A percentile compares a stretch with the other conserved stretches of the same genome.
phyloP scores from a whole-genome alignment of 345 rosid genomes.

The Syzygium jambos region DNA sequence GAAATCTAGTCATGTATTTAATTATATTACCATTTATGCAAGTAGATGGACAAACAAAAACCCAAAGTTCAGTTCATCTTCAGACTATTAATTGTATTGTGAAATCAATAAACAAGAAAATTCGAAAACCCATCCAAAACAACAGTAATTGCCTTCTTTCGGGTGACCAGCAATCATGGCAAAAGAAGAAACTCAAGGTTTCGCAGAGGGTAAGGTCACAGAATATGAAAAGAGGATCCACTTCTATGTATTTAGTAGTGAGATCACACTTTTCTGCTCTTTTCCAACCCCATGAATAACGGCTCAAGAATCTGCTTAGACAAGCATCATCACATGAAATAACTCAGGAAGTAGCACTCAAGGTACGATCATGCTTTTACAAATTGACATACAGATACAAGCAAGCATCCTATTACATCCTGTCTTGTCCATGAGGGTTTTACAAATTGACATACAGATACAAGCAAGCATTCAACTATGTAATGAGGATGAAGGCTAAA shows the following conservation, averaged over 20 bases:
- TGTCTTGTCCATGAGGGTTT: not conserved
- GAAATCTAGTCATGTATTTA: too few species aligned
- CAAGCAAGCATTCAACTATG: not conserved
- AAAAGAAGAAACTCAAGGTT: not conserved
- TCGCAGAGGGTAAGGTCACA: not conserved
- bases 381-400: not conserved
- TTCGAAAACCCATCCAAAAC: not conserved
- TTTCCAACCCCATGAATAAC: not conserved
- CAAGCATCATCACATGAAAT: not conserved
- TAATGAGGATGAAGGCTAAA: not conserved
- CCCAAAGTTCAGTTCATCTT: too few species aligned
- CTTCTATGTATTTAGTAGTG: not conserved
- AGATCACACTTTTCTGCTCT: not conserved
- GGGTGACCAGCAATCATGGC: not conserved
- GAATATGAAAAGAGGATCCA: not conserved
- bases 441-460: not conserved
- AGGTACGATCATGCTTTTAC: not conserved
- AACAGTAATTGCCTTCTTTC: not conserved
- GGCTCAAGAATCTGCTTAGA: not conserved
- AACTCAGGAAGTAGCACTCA: not conserved
- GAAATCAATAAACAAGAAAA: not conserved
- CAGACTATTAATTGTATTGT: not conserved
- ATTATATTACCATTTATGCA: too few species aligned
- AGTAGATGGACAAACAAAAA: too few species aligned
- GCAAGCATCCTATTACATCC: not conserved